phyloP scores from a whole-genome alignment of 2,329 filamentous ascomycete species.

The Trichoderma brevicompactum region DNA sequence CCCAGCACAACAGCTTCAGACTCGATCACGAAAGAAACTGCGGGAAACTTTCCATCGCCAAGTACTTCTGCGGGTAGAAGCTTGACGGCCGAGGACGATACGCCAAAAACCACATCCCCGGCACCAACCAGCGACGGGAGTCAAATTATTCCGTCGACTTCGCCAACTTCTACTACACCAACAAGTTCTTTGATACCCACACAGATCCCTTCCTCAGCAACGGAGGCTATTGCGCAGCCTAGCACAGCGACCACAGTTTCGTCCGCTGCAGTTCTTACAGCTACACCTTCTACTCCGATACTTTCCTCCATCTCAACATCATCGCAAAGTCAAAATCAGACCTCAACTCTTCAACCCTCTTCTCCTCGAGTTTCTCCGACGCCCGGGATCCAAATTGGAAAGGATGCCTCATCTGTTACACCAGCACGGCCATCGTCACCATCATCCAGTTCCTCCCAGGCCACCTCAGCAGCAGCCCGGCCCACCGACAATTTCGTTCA shows the following conservation, averaged over 20 bases:
- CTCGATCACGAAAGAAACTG: neutral
- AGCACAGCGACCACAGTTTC: neutral
- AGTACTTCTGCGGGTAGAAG: neutral
- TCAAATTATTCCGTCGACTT: neutral
- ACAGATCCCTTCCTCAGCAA: conserved; percentile 1
- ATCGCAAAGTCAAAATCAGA: conserved; percentile 12
- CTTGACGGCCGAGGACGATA: neutral
- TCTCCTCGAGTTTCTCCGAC: neutral
- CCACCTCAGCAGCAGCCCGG: neutral
- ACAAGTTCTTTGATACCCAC: conserved; percentile 3
- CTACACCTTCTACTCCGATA: conserved; percentile 1
- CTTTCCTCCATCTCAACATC: neutral
- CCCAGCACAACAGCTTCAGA: conserved; percentile 1
- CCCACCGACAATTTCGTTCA: conserved; percentile 9
- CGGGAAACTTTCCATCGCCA: neutral
- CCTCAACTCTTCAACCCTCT: conserved; percentile 30
- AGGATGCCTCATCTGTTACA: neutral
- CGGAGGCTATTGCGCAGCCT: neutral
- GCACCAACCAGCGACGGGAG: neutral
- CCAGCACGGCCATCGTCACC: neutral
- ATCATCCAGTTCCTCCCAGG: neutral
- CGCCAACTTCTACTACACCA: neutral
- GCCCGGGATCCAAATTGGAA: neutral
- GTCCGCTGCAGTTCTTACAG: neutral
- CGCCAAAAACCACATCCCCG: neutral